Conservation (phyloP, 2,329 filamentous ascomycete genomes). For the Ambrosiella cleistominuta region DNA sequence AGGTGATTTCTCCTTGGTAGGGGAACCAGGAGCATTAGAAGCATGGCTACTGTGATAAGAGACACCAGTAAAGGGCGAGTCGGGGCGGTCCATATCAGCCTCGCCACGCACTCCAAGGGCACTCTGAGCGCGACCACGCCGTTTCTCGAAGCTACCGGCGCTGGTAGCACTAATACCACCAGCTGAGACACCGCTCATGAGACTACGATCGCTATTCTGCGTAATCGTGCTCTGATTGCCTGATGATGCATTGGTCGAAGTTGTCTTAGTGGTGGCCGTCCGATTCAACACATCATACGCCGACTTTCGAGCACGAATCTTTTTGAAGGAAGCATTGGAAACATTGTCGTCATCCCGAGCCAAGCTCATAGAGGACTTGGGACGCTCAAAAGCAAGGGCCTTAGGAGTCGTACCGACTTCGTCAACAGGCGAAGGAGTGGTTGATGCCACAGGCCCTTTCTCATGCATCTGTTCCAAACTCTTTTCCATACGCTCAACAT, state of each 20-base stretch:
- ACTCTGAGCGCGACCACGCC: conserved; percentile 47
- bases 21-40: conserved; percentile 28
- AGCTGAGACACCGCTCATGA: conserved; percentile 90
- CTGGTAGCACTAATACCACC: conserved; percentile 87
- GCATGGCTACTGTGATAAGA: conserved; percentile 84
- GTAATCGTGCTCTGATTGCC: conserved; percentile 56
- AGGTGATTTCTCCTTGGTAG: conserved; percentile 33
- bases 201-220: conserved; percentile 60
- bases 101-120: conserved; percentile 41
- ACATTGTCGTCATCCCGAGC: conserved; percentile 16
- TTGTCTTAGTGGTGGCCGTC: conserved; percentile 79
- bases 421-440: conserved; percentile 5
- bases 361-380: conserved; percentile 40
- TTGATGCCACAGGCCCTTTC: conserved; percentile 17
- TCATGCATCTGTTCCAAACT: conserved; percentile 57
- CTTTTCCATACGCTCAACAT: conserved; percentile 83
- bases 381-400: conserved; percentile 28
- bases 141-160: conserved; percentile 77
- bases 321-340: conserved; percentile 17
- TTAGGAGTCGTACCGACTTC: conserved; percentile 37
- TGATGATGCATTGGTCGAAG: conserved; percentile 58
- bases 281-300: conserved; percentile 67
- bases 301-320: conserved; percentile 49
- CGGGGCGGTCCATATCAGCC: conserved; percentile 36
- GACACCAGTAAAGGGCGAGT: conserved; percentile 55